phyloP scores from a whole-genome alignment of 1,284 basidiomycete genomes.

The Mycena sp. region DNA sequence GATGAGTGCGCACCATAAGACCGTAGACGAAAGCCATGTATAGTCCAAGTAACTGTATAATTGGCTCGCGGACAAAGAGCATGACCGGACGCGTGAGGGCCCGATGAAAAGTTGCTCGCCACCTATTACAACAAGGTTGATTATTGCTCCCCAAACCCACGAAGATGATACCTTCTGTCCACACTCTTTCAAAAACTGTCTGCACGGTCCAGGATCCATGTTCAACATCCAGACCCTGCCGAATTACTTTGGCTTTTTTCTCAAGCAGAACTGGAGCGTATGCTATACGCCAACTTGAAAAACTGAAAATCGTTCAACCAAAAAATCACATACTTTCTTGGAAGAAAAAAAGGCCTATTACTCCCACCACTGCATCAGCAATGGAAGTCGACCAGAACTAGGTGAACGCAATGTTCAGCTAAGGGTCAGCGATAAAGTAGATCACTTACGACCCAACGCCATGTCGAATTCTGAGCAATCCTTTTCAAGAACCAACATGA shows the following conservation, averaged over 20 bases:
- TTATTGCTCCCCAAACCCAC: too few species aligned
- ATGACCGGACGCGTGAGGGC: slow-evolving; percentile 51
- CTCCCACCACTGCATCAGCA: slow-evolving; percentile 56
- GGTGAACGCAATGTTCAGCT: neutral
- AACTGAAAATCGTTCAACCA: neutral
- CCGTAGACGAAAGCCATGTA: slow-evolving; percentile 59
- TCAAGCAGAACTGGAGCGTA: slow-evolving; percentile 70
- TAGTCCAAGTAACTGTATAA: slow-evolving; percentile 50
- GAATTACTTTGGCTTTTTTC: slow-evolving; percentile 62
- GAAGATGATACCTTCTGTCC: slow-evolving; percentile 31
- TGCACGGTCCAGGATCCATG: slow-evolving; percentile 50
- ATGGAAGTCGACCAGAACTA: slow-evolving; percentile 71
- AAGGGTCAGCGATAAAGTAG: neutral
- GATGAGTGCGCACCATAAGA: slow-evolving; percentile 55
- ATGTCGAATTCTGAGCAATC: slow-evolving; percentile 65
- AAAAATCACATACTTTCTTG: slow-evolving; percentile 69
- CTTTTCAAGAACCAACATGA: too few species aligned
- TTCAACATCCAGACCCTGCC: slow-evolving; percentile 55
- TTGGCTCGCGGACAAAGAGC: slow-evolving; percentile 49
- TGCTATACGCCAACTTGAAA: slow-evolving; percentile 47
- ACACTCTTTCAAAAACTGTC: slow-evolving; percentile 56
- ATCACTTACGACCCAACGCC: slow-evolving; percentile 63
- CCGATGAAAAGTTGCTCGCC: slow-evolving; percentile 50
- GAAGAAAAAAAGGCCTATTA: slow-evolving; percentile 64
- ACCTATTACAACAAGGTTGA: slow-evolving; percentile 35